These are phyloP conservation scores for Macaranga tanarius DNA, from an alignment of 441 rosid genomes.

Conservation along the genomic window DNA sequence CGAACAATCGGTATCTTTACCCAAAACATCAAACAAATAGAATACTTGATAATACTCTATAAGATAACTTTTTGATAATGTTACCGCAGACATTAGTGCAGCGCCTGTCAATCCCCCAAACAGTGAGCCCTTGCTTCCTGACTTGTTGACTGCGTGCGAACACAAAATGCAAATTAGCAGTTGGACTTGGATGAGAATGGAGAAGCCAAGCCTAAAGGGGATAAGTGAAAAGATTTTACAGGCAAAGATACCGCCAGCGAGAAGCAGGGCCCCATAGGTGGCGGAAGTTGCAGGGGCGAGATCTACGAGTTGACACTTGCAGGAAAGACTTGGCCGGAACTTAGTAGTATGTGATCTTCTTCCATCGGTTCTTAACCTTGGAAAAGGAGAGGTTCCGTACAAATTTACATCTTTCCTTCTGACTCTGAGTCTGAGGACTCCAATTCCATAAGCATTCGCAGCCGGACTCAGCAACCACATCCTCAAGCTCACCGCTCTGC, in stretches of 20 bases:
- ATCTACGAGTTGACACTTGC: constrained; percentile 59
- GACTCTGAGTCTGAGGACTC: no score
- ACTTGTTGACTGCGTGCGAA: constrained; percentile 49
- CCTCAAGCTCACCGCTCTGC: no score
- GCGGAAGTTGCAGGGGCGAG: constrained; percentile 65
- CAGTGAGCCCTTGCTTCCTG: constrained; percentile 78
- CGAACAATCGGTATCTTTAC: no score
- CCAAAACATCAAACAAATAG: no score
- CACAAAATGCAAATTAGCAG: constrained; percentile 4
- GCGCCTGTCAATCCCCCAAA: constrained; percentile 79
- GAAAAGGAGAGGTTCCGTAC: neutral
- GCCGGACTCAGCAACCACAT: neutral
- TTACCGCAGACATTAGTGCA: constrained; percentile 68
- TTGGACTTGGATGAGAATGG: neutral
- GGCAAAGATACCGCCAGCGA: constrained; percentile 79
- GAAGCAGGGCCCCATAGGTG: constrained; percentile 60
- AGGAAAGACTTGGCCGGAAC: constrained; percentile 26
- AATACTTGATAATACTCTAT: neutral
- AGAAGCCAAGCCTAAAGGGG: neutral
- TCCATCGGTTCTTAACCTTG: constrained; percentile 2
- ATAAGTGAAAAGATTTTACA: constrained; percentile 37
- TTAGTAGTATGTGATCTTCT: constrained; percentile 24
- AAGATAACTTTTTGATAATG: constrained; percentile 4
- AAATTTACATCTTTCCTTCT: neutral
- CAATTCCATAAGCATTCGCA: neutral